phyloP scores from a whole-genome alignment of 2,329 filamentous ascomycete species.

The Chaetomium olivaceum region DNA sequence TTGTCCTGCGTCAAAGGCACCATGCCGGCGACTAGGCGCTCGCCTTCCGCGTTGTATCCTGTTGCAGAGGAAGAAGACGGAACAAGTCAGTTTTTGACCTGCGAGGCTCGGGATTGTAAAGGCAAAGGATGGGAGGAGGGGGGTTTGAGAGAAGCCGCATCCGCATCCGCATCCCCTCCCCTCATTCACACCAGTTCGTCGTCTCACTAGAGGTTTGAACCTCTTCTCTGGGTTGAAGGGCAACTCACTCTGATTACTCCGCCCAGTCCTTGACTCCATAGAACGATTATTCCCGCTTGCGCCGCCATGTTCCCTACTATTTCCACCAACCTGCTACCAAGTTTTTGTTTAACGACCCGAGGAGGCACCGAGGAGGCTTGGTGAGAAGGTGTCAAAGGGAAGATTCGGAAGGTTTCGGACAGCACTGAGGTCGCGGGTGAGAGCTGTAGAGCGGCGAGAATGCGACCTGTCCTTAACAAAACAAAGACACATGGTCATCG shows the following conservation, averaged over 20 bases:
- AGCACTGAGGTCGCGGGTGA: constrained; percentile 3
- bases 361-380: constrained; percentile 18
- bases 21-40: constrained; percentile 91
- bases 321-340: neutral
- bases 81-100: constrained; percentile 42
- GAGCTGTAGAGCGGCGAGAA: constrained; percentile 9
- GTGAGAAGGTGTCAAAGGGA: neutral
- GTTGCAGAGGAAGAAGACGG: constrained; percentile 39
- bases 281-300: constrained; percentile 47
- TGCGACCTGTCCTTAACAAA: constrained; percentile 12
- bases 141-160: too few species aligned
- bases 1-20: constrained; percentile 87
- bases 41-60: constrained; percentile 92
- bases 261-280: constrained; percentile 74
- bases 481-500: constrained; percentile 19
- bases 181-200: constrained; percentile 22
- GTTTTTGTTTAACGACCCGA: constrained; percentile 29
- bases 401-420: neutral
- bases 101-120: constrained; percentile 25
- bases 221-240: neutral
- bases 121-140: neutral
- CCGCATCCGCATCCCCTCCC: too few species aligned
- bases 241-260: constrained; percentile 78
- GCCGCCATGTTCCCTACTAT: constrained; percentile 30
- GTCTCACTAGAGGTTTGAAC: constrained; percentile 13